phyloP scores from a whole-genome alignment of 202 grass and related monocot genomes.

The Schoenoplectus triqueter region DNA sequence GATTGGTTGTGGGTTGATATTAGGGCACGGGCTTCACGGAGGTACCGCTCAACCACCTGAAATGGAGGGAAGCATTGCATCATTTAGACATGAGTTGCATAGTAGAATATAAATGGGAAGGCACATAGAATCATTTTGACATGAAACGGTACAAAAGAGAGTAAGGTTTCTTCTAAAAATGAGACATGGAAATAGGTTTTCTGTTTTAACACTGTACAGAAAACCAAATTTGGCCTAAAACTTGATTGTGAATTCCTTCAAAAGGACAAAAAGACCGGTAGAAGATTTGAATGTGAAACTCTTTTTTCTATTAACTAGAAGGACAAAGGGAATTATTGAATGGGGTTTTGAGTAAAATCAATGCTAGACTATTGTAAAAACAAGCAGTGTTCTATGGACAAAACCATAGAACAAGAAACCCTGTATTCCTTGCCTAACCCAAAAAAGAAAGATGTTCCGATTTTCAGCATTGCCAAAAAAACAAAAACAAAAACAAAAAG shows the following conservation, averaged over 20 bases:
- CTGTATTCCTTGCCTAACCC: background rate
- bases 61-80: background rate
- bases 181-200: background rate
- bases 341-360: background rate
- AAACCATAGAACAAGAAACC: constrained; percentile 17
- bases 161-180: background rate
- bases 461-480: background rate
- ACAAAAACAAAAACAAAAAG: background rate
- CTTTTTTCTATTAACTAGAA: background rate
- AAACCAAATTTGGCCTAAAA: constrained; percentile 11
- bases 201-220: constrained; percentile 15
- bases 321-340: constrained; percentile 18
- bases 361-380: background rate
- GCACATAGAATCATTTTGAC: constrained; percentile 8
- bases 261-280: constrained; percentile 22
- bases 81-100: constrained; percentile 10
- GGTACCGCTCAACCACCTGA: constrained; percentile 84
- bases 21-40: constrained; percentile 72
- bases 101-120: background rate
- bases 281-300: background rate
- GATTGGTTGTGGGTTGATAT: constrained; percentile 53
- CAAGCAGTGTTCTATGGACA: background rate
- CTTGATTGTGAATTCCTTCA: constrained; percentile 23
- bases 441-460: background rate
- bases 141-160: background rate